These are phyloP conservation scores for Asparagopsis taxiformis DNA, from an alignment of 31 red algal genomes.

Conservation along the genomic window DNA sequence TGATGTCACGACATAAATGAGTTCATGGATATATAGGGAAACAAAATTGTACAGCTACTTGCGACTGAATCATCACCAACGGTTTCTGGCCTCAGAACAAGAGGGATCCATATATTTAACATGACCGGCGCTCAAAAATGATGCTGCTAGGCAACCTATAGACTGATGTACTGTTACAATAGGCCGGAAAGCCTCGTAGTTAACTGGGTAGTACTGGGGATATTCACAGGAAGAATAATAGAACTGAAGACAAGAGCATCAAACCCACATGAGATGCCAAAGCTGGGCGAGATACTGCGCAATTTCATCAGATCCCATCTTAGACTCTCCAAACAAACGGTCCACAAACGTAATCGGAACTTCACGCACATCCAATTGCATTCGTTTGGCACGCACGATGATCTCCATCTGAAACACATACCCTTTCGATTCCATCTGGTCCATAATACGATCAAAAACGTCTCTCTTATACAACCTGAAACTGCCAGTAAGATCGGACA, in stretches of 20 bases:
- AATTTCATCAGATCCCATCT: conserved; percentile 84
- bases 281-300: conserved; percentile 72
- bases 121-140: no score
- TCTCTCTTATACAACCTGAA: conserved; percentile 76
- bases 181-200: no score
- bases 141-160: no score
- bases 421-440: conserved; percentile 49
- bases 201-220: no score
- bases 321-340: conserved; percentile 85
- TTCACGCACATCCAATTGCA: conserved; percentile 62
- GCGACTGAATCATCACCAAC: no score
- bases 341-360: conserved; percentile 99
- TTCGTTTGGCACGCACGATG: conserved; percentile 82
- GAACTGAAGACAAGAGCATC: neutral
- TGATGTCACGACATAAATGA: no score
- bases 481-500: conserved; percentile 94
- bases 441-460: conserved; percentile 73
- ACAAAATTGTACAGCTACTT: no score
- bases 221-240: no score
- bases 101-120: no score
- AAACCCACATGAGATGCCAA: conserved; percentile 17
- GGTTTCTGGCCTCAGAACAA: no score
- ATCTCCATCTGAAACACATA: conserved; percentile 99
- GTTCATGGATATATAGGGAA: no score
- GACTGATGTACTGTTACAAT: no score